Evolutionary conservation across 1,139 yeast genomes (phyloP), one percentile per base, ranked within the genome.

Genomic region (Nadsonia commutata): DNA sequence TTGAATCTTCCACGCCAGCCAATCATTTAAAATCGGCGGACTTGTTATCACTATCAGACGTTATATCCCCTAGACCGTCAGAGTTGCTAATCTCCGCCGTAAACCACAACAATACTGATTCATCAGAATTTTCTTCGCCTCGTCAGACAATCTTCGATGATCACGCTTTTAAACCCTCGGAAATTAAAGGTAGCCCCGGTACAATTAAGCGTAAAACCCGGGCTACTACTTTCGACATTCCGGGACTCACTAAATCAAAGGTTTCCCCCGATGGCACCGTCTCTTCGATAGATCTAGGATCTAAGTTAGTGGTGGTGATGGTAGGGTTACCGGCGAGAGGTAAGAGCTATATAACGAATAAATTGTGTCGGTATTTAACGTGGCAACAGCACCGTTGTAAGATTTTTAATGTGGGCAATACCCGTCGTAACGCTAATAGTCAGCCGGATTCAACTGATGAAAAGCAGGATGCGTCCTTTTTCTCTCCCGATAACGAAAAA

Each of bases 241-340:
- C 97, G 0, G 96, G 97, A 1, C 81, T 86, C 52, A 86, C 96
- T 0, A 74, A 84, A 39, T 80, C 90, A 2, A 80, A 82, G 48
- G 76, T 75, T 2, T 76, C 88, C 0, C 94, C 95, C 0, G 93
- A 84, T 57, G 95, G 95, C 7, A 71, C 71, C 45, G 81, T 82
- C 43, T 80, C 88, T 1, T 74, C 77, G 18, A 68, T 71, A 44
- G 86, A 75, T 65, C 79, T 73, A 3, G 90, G 88, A 2, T 78
- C 93, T 5, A 84, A 84, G 57, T 66, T 88, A 44, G 95, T 88
- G 18, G 85, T 88, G 51, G 94, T 90, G 20, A 84, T 85, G 95
- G 94, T 86, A 13, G 96, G 96, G 0, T 65, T 85, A 37, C 95
- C 95, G 0, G 95, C 95, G 0, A 70, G 95, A 43, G 96, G 96